A percentile compares a stretch with the other conserved stretches of the same genome.
phyloP scores from a whole-genome alignment of 495 filamentous ascomycete genomes.

The Massariosphaeria phaeospora region DNA sequence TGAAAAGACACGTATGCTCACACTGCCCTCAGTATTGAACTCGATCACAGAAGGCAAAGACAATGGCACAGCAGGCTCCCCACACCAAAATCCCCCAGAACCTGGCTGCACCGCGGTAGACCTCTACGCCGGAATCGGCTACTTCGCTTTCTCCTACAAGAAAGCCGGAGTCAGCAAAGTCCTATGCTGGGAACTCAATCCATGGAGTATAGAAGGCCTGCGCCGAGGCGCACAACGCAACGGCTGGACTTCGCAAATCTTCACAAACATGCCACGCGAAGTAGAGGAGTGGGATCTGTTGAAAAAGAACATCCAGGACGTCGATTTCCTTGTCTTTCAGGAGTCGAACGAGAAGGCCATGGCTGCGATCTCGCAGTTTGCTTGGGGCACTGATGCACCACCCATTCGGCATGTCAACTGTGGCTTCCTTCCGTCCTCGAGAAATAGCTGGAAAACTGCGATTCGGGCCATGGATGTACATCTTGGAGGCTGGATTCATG shows the following conservation, averaged over 20 bases:
- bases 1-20: slow-evolving; percentile 76
- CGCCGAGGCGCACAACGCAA: slow-evolving; percentile 64
- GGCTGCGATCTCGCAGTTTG: slow-evolving; percentile 42
- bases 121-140: slow-evolving; percentile 87
- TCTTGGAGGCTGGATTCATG: slow-evolving; percentile 66
- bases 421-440: slow-evolving; percentile 70
- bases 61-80: neutral
- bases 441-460: slow-evolving; percentile 60
- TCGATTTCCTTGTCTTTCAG: slow-evolving; percentile 59
- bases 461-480: slow-evolving; percentile 50
- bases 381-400: slow-evolving; percentile 9
- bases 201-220: slow-evolving; percentile 81
- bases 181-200: slow-evolving; percentile 83
- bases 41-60: slow-evolving; percentile 31
- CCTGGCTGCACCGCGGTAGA: slow-evolving; percentile 60
- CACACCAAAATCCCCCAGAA: neutral
- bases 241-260: slow-evolving; percentile 48
- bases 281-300: slow-evolving; percentile 16
- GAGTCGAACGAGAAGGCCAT: slow-evolving; percentile 61
- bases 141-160: slow-evolving; percentile 80
- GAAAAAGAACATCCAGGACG: slow-evolving; percentile 34
- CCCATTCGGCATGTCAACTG: slow-evolving; percentile 69
- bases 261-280: neutral
- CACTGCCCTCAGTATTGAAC: slow-evolving; percentile 40
- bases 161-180: slow-evolving; percentile 63